Conservation (phyloP, 768 basidiomycete genomes). For the Lentinula sp. region DNA sequence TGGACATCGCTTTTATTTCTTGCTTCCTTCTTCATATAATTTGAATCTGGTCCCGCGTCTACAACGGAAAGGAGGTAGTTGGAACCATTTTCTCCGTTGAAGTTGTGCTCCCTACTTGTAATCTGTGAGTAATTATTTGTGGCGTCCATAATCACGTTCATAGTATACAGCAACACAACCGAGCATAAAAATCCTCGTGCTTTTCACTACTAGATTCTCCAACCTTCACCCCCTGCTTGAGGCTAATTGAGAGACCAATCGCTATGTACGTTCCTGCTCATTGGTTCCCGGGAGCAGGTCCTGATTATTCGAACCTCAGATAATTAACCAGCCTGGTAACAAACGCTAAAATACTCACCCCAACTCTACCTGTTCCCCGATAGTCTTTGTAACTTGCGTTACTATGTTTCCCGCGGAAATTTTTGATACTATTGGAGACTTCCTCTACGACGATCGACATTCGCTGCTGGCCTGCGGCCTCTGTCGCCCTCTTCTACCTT, state of each 20-base stretch:
- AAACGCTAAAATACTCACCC: background rate
- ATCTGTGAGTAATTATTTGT: conserved; percentile 3
- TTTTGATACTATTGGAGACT: conserved; percentile 7
- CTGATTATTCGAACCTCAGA: background rate
- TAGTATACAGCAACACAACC: background rate
- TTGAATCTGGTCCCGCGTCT: background rate
- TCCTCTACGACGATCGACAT: conserved; percentile 1
- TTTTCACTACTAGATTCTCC: background rate
- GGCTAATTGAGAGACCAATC: too few relatives aligned
- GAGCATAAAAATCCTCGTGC: conserved; percentile 1
- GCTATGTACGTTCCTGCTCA: background rate
- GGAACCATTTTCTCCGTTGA: background rate
- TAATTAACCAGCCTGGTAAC: background rate
- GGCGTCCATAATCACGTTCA: conserved; percentile 1
- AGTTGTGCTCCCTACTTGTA: background rate
- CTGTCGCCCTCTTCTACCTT: background rate
- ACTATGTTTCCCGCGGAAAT: conserved; percentile 5
- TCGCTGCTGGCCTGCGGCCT: conserved; percentile 6
- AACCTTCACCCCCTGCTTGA: background rate
- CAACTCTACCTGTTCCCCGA: background rate
- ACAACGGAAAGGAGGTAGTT: background rate
- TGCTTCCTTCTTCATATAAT: background rate
- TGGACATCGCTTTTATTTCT: background rate
- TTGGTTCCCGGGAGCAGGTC: background rate
- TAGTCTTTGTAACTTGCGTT: background rate